Evolutionary conservation across 2,329 filamentous ascomycete species (phyloP), one percentile per base, ranked within the genome.

Genomic region (Ceratocystis alfenasii): DNA sequence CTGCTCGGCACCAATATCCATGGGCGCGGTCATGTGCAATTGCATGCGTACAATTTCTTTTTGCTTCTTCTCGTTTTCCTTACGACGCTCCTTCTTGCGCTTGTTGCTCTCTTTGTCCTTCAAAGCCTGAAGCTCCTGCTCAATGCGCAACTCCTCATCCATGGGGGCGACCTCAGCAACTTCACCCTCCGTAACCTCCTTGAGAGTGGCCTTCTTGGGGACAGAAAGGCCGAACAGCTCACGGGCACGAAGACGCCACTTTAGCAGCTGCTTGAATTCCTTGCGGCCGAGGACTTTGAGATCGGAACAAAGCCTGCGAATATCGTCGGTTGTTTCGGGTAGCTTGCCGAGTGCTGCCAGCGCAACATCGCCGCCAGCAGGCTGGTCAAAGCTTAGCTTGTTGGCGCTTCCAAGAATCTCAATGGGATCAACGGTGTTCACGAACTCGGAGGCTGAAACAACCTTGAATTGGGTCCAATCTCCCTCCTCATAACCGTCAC

Each of bases 31-130:
- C 94, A 99, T 99, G 77, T 96, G 87, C 79, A 99, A 85, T 75
- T 99, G 94, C 87, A 99, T 88, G 44, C 94, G 86, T n/a, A 95
- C 81, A 68, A 97, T 90, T 70, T 97, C 94, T 71, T 89, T 94
- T 71, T 94, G 89, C 76, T 95, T 97, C 75, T 86, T 86, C 75
- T 99, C 94, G 70, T 99, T 99, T 68, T 95, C 91, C 71, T 83
- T 89, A 69, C 92, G 83, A 70, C 87, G 85, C 72, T 95, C 89
- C 71, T 90, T 87, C 77, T 91, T 95, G 75, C 86, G 93, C 71
- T 86, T 86, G 25, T 87, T 75, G 55, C 77, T 84, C 69, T 94
- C 89, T 71, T 86, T 87, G 30, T 97, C 91, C 70, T 88, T 89
- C 72, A 97, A 79, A 2, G 82, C 81, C 71, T 95, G 87, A 36